phyloP scores from a whole-genome alignment of 2,329 filamentous ascomycete species.

The Eutypa lata region DNA sequence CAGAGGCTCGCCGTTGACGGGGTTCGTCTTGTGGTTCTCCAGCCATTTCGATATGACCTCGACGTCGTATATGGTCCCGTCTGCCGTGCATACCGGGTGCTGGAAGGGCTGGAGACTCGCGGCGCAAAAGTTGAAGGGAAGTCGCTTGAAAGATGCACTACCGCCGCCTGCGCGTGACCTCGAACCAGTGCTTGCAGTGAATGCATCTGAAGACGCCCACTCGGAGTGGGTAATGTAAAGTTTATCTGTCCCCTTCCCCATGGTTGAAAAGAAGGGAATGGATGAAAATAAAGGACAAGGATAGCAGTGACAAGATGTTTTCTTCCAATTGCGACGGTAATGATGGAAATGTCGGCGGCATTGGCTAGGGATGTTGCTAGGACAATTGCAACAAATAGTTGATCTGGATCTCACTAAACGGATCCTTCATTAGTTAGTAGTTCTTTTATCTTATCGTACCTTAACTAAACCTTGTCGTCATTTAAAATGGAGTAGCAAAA shows the following conservation, averaged over 20 bases:
- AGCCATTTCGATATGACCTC: conserved; percentile 94
- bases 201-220: conserved; percentile 90
- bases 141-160: conserved; percentile 72
- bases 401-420: no score
- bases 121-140: conserved; percentile 98
- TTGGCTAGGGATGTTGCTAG: no score
- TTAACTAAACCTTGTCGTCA: no score
- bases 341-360: no score
- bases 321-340: not conserved
- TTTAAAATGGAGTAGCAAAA: no score
- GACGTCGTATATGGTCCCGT: conserved; percentile 90
- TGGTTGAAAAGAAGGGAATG: conserved; percentile 16
- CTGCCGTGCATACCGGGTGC: conserved; percentile 85
- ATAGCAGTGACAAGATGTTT: conserved; percentile 11
- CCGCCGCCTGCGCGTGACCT: conserved; percentile 50
- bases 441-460: no score
- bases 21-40: conserved; percentile 89
- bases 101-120: conserved; percentile 92
- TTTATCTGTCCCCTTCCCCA: conserved; percentile 56
- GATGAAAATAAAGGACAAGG: conserved; percentile 4
- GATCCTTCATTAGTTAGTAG: no score
- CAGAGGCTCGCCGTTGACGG: conserved; percentile 76
- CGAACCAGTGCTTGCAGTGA: conserved; percentile 72
- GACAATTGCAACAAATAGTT: no score
- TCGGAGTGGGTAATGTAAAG: conserved; percentile 90